Base-by-base conservation (phyloP, 192 early-diverging fungal species). In the Podila minutissima region DNA sequence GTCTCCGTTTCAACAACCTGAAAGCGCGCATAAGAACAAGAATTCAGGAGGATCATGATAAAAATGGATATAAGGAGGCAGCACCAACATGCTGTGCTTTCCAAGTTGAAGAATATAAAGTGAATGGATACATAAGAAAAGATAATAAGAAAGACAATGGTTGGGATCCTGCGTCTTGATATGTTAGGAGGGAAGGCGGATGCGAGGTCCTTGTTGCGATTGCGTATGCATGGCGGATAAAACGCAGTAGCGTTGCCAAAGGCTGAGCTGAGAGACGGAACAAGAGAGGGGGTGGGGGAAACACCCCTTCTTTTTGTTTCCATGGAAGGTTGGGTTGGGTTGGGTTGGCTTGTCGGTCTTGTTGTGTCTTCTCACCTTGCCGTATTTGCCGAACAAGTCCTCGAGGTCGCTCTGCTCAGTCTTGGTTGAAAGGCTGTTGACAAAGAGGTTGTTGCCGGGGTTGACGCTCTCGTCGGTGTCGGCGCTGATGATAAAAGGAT, bases 381-480 rank as follows among this genome's bases (percentile, higher is more conserved):
- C 92, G 73, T 85, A 91, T 72, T 93, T 92, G 37, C 62, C 64
- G 69, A 93, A 93, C 32, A 88, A 41, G 22, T 87, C 83, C 79
- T 91, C 90, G 6, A 94, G 74, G 65, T 93, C 89, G 35, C 67
- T 71, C 63, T 90, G 89, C 5, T 60, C 71, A 22, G 89, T 89
- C 38, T 84, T 77, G 22, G 67, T 58, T 49, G 85, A 75, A 22
- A 94, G 82, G 8, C 91, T 90, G n/a, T 88, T 88, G 46, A 94
- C 85, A 67, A 93, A 94, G 11, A 94, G 83, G 74, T 94, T 94
- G 63, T 88, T 84, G 15, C 88, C 88, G 48, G 87, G 86, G 70
- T 89, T 89, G 35, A 62, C 46, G 62, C 76, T 79, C 29, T 74
- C 57, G 58, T 76, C 81, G n/a, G 10, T 66, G 53, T 55, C 53